Conservation (phyloP, 202 grass and related monocot species). For the Thinopyrum obtusiflorum region DNA sequence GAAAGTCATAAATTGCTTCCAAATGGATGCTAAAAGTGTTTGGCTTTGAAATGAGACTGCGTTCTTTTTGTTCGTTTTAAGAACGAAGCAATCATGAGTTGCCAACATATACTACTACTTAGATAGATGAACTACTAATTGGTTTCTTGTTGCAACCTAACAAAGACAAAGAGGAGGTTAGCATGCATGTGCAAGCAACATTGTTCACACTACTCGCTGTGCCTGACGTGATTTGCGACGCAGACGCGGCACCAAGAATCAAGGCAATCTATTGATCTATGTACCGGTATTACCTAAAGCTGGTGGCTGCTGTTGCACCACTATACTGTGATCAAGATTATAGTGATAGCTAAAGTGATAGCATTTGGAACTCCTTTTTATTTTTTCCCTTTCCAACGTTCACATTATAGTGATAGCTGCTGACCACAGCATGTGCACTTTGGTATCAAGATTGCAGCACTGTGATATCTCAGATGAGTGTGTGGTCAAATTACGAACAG, state of each 20-base stretch:
- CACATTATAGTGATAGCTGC: not conserved
- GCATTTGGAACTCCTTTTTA: not conserved
- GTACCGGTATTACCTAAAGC: constrained; percentile 8
- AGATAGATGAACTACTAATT: constrained; percentile 26
- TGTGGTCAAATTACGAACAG: not conserved
- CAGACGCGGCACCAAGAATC: no score
- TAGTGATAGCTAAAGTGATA: not conserved
- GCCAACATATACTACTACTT: constrained; percentile 27
- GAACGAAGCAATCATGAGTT: constrained; percentile 49
- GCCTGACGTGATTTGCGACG: constrained; percentile 35
- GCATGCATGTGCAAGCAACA: constrained; percentile 48
- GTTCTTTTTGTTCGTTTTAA: no score
- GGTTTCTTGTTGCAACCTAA: constrained; percentile 40
- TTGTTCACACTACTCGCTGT: constrained; percentile 28
- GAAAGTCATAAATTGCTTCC: no score
- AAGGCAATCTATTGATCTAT: no score
- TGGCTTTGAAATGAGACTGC: no score
- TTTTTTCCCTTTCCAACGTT: not conserved
- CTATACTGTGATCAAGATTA: not conserved
- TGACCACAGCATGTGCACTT: not conserved
- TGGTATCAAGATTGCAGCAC: not conserved
- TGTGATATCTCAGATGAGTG: not conserved
- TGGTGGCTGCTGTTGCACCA: constrained; percentile 37
- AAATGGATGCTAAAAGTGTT: no score
- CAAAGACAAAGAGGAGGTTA: constrained; percentile 30